Evolutionary conservation across 2,329 filamentous ascomycete genomes (phyloP).

Genomic region (Cordyceps militaris): DNA sequence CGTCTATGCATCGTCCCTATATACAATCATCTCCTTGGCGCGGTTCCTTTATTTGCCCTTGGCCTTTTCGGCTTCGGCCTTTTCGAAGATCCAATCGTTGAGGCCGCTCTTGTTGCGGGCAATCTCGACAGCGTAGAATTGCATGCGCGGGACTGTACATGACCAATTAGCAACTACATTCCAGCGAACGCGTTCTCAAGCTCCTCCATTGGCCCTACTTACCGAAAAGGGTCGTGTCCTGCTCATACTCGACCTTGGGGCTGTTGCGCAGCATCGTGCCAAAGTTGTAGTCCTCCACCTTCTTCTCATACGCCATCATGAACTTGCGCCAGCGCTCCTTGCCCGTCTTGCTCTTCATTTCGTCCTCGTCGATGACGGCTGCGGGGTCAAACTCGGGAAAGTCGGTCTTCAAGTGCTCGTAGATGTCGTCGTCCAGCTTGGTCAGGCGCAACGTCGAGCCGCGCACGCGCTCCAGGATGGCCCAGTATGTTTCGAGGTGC

Average conservation of each 20-base stretch:
- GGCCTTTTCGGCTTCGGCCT: constrained; percentile 57
- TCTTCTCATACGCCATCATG: constrained; percentile 90
- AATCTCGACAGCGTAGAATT: constrained; percentile 50
- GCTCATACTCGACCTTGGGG: constrained; percentile 75
- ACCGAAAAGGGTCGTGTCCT: constrained; percentile 91
- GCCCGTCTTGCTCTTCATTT: constrained; percentile 95
- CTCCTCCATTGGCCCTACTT: constrained; percentile 22
- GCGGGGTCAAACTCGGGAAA: constrained; percentile 91
- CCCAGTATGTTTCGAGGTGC: constrained; percentile 96
- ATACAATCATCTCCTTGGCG: not conserved
- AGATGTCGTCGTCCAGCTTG: constrained; percentile 91
- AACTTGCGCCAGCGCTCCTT: constrained; percentile 95
- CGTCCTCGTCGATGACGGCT: constrained; percentile 75
- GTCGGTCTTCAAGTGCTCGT: constrained; percentile 75
- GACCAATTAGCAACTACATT: not conserved
- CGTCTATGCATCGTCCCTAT: not conserved
- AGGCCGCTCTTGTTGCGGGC: constrained; percentile 74
- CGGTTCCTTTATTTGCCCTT: not conserved
- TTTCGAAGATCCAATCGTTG: constrained; percentile 96
- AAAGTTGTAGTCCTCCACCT: constrained; percentile 95
- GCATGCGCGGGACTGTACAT: constrained; percentile 44
- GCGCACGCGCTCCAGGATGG: constrained; percentile 82
- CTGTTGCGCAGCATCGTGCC: constrained; percentile 83
- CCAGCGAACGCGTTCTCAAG: no score
- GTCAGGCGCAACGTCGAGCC: constrained; percentile 88